Conservation (phyloP, 495 filamentous ascomycete genomes). For the Rhypophila decipiens region DNA sequence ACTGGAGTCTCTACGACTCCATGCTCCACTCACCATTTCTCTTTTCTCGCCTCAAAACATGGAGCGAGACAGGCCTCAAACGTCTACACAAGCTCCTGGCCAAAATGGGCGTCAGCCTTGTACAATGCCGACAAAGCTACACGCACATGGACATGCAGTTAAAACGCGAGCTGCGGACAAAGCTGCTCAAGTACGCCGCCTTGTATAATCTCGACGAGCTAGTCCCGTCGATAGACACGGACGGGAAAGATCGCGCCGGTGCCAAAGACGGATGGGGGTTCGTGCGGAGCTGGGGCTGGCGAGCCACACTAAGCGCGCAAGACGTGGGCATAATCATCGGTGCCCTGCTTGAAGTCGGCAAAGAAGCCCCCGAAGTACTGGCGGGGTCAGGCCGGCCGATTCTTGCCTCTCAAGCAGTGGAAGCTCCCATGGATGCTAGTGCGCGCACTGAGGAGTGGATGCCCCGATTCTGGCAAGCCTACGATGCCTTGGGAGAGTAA, state of each 20-base stretch:
- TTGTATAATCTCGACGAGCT: slow-evolving; percentile 89
- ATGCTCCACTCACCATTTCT: slow-evolving; percentile 97
- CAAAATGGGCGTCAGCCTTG: slow-evolving; percentile 94
- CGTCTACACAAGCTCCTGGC: slow-evolving; percentile 92
- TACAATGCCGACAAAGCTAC: slow-evolving; percentile 90
- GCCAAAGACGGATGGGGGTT: slow-evolving; percentile 91
- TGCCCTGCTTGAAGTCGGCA: slow-evolving; percentile 86
- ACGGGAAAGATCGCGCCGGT: slow-evolving; percentile 49
- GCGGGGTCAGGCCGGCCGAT: slow-evolving; percentile 3
- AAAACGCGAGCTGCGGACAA: slow-evolving; percentile 78
- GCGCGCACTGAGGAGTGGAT: slow-evolving; percentile 61
- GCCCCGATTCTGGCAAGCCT: slow-evolving; percentile 83
- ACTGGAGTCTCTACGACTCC: slow-evolving; percentile 96
- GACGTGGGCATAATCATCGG: slow-evolving; percentile 88
- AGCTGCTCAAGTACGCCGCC: slow-evolving; percentile 81
- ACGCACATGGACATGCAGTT: slow-evolving; percentile 98
- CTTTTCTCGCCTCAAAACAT: slow-evolving; percentile 86
- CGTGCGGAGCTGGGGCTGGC: slow-evolving; percentile 96
- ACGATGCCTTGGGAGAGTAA: slow-evolving; percentile 77
- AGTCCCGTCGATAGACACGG: slow-evolving; percentile 61
- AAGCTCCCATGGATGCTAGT: slow-evolving; percentile 38
- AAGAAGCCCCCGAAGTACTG: slow-evolving; percentile 29
- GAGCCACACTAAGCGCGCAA: slow-evolving; percentile 82
- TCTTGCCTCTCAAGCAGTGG: slow-evolving; percentile 31
- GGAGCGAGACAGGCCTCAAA: slow-evolving; percentile 84